Base-by-base conservation (phyloP, 768 basidiomycete species). In the Goffeauzyma gilvescens region DNA sequence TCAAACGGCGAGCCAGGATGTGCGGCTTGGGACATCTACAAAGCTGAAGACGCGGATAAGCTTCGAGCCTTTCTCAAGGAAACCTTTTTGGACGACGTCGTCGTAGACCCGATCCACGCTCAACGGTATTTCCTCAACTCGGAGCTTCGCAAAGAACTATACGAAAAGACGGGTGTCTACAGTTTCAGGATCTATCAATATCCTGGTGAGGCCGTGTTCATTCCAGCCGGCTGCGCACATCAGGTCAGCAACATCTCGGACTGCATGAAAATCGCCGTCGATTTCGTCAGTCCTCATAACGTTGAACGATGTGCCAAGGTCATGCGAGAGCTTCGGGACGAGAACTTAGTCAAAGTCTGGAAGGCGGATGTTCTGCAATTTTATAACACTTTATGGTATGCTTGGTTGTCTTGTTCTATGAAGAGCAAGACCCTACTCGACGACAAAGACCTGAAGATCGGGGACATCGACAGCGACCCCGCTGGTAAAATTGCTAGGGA, bases 31-130 rank as follows among this genome's bases (percentile, higher is more conserved):
- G 86, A 93, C 58, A 67, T 96, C 34, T 95, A 75, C 67, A 72
- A 75, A 20, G 76, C 83, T 0, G 72, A 79, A 42, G 86, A 90
- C 54, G 75, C 83, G 22, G 70, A 75, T n/a, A 73, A 73, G 59
- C 67, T 96, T 24, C 74, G 89, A 8, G 55, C 59, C 38, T 93
- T 85, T 64, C 66, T 95, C 36, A 72, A 70, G 51, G 71, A 71
- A 50, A 56, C 55, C 33, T n/a, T n/a, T n/a, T n/a, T n/a, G n/a
- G n/a, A n/a, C n/a, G n/a, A n/a, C n/a, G n/a, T n/a, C n/a, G n/a
- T n/a, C n/a, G n/a, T n/a, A n/a, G 90, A 95, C 60, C 87, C 87
- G 1, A 90, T 96, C 45, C 86, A 95, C 63, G 75, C 77, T 9
- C 90, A 95, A 59, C 70, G 77, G 51, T 76, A 82, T 58, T 96